phyloP scores from a whole-genome alignment of 768 basidiomycete species.

The Boletus edulis region DNA sequence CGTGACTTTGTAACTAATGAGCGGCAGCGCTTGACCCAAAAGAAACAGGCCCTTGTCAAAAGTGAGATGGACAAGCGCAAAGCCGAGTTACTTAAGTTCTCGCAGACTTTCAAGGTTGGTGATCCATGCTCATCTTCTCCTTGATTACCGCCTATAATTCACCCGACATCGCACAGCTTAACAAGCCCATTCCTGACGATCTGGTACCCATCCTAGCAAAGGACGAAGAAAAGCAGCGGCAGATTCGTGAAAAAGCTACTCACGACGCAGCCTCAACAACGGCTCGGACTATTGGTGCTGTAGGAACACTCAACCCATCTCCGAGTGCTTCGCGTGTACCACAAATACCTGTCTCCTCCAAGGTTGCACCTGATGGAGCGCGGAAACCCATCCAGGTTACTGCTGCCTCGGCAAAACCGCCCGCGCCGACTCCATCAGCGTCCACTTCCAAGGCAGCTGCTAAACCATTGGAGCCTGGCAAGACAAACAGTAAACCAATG shows the following conservation, averaged over 20 bases:
- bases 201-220: constrained; percentile 91
- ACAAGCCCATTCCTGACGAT: constrained; percentile 94
- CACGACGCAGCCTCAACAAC: constrained; percentile 63
- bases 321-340: constrained; percentile 48
- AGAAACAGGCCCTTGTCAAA: constrained; percentile 85
- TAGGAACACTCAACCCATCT: constrained; percentile 38
- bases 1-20: constrained; percentile 91
- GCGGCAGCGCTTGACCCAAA: constrained; percentile 85
- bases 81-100: constrained; percentile 91
- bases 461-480: constrained; percentile 30
- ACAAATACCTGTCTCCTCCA: constrained; percentile 29
- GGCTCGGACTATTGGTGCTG: constrained; percentile 67
- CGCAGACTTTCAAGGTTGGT: constrained; percentile 88
- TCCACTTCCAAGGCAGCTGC: constrained; percentile 31
- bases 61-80: constrained; percentile 93
- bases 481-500: constrained; percentile 43
- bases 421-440: constrained; percentile 28
- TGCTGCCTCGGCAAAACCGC: constrained; percentile 24
- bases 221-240: constrained; percentile 86
- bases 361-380: constrained; percentile 27
- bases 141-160: background rate
- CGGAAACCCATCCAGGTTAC: constrained; percentile 29
- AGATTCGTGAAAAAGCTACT: constrained; percentile 74
- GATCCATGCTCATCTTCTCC: background rate
- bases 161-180: constrained; percentile 52